phyloP scores from a whole-genome alignment of 2,329 filamentous ascomycete species.

The Pseudogymnoascus sp. region DNA sequence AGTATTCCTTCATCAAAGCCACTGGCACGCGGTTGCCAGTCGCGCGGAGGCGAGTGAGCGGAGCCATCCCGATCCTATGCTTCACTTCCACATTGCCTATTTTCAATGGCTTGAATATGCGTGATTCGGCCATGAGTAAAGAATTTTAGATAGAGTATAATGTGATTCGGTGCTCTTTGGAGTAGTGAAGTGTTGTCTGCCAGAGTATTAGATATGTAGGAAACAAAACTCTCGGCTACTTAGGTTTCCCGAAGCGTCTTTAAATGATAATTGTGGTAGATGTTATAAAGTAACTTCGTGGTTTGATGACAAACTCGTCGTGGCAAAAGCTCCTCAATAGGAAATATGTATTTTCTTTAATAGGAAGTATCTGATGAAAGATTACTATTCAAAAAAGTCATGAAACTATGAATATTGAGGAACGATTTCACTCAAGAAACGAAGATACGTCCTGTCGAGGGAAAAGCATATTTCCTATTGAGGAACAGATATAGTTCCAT shows the following conservation, averaged over 20 bases:
- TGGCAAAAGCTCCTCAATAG: not conserved
- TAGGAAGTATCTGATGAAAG: not conserved
- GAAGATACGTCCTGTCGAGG: not conserved
- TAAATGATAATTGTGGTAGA: not conserved
- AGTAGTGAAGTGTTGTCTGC: not conserved
- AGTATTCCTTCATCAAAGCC: conserved; percentile 40
- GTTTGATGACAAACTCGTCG: not conserved
- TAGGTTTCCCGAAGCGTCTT: not conserved
- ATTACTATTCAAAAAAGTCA: not conserved
- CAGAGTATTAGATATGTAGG: not conserved
- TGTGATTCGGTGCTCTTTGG: not conserved
- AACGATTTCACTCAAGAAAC: not conserved
- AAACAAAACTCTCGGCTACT: not conserved
- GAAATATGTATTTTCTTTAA: not conserved
- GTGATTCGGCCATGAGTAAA: not conserved
- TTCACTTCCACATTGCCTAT: conserved; percentile 33
- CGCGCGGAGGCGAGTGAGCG: conserved; percentile 39
- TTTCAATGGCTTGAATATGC: conserved; percentile 32
- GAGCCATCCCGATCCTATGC: conserved; percentile 42
- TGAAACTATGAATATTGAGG: not conserved
- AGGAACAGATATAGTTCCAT: not conserved
- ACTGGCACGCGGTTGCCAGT: conserved; percentile 40
- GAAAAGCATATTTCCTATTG: not conserved
- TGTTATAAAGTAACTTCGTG: not conserved
- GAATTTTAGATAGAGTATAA: not conserved